Conservation (phyloP, 164 flowering plant genomes). For the Vitis cinerea region DNA sequence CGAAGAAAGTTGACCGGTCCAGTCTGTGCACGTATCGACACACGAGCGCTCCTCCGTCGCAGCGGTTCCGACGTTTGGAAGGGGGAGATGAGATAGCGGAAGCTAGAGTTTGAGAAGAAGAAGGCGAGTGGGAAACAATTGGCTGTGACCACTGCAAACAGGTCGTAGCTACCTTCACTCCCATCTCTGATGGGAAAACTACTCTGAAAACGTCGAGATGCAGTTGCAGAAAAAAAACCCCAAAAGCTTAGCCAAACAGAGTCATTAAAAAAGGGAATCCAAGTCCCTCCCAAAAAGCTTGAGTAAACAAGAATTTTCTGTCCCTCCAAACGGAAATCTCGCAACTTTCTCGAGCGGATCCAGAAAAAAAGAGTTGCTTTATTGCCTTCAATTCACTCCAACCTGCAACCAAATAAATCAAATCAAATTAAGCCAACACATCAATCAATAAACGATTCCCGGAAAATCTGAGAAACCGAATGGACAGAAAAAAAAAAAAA, state of each 20-base stretch:
- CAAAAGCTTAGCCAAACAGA: slow-evolving; percentile 5
- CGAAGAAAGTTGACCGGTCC: slow-evolving; percentile 42
- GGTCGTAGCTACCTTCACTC: slow-evolving; percentile 44
- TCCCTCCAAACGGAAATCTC: slow-evolving; percentile 9
- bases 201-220: no score
- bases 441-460: not conserved
- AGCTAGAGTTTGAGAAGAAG: slow-evolving; percentile 52
- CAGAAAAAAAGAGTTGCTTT: slow-evolving; percentile 6
- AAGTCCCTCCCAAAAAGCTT: slow-evolving; percentile 3
- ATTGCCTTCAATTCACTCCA: slow-evolving; percentile 8
- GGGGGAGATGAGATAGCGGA: slow-evolving; percentile 48
- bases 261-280: slow-evolving; percentile 2
- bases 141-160: slow-evolving; percentile 60
- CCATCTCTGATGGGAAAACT: slow-evolving; percentile 28
- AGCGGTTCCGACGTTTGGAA: slow-evolving; percentile 15
- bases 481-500: not conserved
- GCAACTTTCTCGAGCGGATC: slow-evolving; percentile 11
- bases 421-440: not conserved
- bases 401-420: slow-evolving; percentile 19
- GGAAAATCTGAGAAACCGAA: not conserved
- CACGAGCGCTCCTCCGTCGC: slow-evolving; percentile 23
- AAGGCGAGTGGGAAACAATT: slow-evolving; percentile 37
- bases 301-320: slow-evolving; percentile 7
- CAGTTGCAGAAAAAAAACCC: no score
- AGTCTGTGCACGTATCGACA: slow-evolving; percentile 24